Percentiles rank a stretch among this genome's conserved stretches.
phyloP scores from a whole-genome alignment of 345 rosid species.

The Murraya koenigii region DNA sequence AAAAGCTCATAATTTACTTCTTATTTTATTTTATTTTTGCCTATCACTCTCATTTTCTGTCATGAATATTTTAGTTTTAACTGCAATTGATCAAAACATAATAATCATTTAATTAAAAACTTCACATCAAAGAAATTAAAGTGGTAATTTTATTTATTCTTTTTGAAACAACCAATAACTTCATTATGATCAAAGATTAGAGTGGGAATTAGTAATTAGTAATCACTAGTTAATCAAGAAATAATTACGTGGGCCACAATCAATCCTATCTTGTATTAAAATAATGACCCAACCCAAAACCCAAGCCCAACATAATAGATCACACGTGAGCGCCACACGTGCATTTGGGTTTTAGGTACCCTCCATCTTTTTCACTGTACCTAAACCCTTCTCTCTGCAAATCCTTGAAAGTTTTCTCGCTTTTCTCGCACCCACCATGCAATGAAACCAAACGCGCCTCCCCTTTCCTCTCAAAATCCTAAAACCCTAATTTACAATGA shows the following conservation, averaged over 20 bases:
- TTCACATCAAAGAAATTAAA: too few species aligned
- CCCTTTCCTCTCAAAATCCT: neutral
- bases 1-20: too few species aligned
- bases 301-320: neutral
- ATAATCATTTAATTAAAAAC: too few species aligned
- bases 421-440: neutral
- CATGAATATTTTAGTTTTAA: too few species aligned
- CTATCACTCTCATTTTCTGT: too few species aligned
- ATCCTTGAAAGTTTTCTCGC: neutral
- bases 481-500: conserved; percentile 24
- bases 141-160: too few species aligned
- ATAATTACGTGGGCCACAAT: neutral
- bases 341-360: conserved; percentile 12
- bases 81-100: too few species aligned
- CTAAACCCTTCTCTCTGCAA: conserved; percentile 9
- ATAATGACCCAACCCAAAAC: neutral
- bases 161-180: too few species aligned
- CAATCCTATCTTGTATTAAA: neutral
- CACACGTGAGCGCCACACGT: conserved; percentile 11
- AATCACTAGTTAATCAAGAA: too few species aligned
- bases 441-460: neutral
- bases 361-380: neutral
- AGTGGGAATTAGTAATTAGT: too few species aligned
- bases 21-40: too few species aligned
- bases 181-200: too few species aligned